phyloP scores from a whole-genome alignment of 805 yeast species.

The Hanseniaspora mollemarum region DNA sequence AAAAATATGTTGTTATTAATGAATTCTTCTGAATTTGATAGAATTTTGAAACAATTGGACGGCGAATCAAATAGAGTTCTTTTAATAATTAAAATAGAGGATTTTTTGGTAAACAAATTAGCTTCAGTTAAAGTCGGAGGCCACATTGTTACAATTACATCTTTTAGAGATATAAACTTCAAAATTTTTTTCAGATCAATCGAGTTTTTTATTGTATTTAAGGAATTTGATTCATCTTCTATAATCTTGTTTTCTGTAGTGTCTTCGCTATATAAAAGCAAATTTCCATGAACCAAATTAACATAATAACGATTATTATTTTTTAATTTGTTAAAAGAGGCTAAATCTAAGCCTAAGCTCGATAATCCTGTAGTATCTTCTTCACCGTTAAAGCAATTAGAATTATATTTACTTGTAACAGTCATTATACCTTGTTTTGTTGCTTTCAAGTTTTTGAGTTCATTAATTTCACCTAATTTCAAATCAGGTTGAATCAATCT shows the following conservation, averaged over 20 bases:
- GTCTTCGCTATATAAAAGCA: conserved; percentile 64
- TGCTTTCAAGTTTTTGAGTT: conserved; percentile 51
- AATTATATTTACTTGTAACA: conserved; percentile 68
- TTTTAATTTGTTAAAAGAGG: conserved; percentile 27
- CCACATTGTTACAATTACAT: conserved; percentile 69
- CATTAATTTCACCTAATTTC: conserved; percentile 57
- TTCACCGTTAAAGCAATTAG: conserved; percentile 30
- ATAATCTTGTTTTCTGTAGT: neutral
- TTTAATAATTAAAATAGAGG: conserved; percentile 64
- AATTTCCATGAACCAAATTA: conserved; percentile 72
- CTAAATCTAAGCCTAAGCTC: conserved; percentile 9
- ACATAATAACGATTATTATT: conserved; percentile 52
- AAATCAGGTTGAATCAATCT: conserved; percentile 31
- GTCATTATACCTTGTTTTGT: conserved; percentile 66
- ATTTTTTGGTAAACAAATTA: conserved; percentile 64
- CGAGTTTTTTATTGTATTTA: neutral
- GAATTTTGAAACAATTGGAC: conserved; percentile 1
- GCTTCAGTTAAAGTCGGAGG: conserved; percentile 61
- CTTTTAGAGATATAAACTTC: conserved; percentile 67
- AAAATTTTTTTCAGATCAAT: conserved; percentile 28
- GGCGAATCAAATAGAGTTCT: conserved; percentile 27
- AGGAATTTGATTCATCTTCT: conserved; percentile 29
- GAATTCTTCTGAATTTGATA: conserved; percentile 1
- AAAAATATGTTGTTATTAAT: conserved; percentile 32
- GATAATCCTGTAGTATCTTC: conserved; percentile 15